These are phyloP conservation scores for Lepiota venenata DNA, from an alignment of 768 basidiomycete species.

Conservation along the genomic window DNA sequence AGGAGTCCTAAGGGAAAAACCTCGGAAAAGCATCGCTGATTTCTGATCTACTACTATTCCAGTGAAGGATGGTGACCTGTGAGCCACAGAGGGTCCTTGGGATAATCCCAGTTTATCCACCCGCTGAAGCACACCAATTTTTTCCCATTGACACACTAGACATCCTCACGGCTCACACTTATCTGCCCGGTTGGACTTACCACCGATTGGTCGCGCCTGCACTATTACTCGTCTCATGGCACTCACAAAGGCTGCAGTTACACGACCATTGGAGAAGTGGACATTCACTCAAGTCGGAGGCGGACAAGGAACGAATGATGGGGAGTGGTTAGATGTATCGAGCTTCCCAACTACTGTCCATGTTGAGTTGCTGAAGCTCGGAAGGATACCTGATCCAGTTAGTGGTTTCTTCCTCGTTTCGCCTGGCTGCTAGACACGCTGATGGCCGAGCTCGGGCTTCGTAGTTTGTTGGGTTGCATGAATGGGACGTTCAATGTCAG, in stretches of 20 bases:
- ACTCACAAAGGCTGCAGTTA: background rate
- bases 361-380: slow-evolving; percentile 72
- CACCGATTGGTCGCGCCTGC: background rate
- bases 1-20: too few species aligned
- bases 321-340: slow-evolving; percentile 64
- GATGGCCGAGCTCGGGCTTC: background rate
- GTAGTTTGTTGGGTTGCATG: slow-evolving; percentile 74
- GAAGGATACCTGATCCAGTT: slow-evolving; percentile 83
- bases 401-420: slow-evolving; percentile 19
- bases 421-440: background rate
- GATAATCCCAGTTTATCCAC: too few species aligned
- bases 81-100: too few species aligned
- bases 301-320: slow-evolving; percentile 51
- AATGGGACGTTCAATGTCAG: slow-evolving; percentile 91
- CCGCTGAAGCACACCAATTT: too few species aligned
- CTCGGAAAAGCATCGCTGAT: too few species aligned
- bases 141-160: too few species aligned
- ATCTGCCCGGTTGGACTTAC: background rate
- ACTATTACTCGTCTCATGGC: slow-evolving; percentile 3
- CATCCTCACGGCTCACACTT: too few species aligned
- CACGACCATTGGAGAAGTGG: slow-evolving; percentile 46
- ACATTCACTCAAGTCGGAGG: slow-evolving; percentile 65
- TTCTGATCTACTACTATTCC: too few species aligned
- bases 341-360: slow-evolving; percentile 85
- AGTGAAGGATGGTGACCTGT: too few species aligned